Evolutionary conservation across 2,329 filamentous ascomycete species (phyloP), one percentile per base, ranked within the genome.

Genomic region (Paecilomyces sp.): DNA sequence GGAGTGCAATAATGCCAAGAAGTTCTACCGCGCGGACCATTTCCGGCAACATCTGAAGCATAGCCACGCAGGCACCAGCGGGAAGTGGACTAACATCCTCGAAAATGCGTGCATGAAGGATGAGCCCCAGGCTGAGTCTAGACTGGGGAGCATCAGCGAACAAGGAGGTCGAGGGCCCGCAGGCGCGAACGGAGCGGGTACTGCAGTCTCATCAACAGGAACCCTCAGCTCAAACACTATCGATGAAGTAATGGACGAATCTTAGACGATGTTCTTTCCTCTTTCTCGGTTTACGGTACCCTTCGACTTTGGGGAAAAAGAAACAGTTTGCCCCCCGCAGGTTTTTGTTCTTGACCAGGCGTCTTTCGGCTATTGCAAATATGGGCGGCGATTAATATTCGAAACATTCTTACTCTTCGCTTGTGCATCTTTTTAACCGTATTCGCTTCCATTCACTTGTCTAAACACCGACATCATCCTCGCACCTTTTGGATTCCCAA

Each of bases 31-130:
- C 41, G 94, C 94, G 34, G 94, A 99, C 74, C 94, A 99, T 74
- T 99, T 99, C 81, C 87, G 94, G 61, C 94, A 99, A 76, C 94
- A 99, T 76, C 81, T 99, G 60, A 99, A 97, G 80, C 94, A 99
- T 74, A 97, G 92, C 73, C 94, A 97, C 76, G 91, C 90, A 41
- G 94, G 94, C 36, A 93, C 91, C 0, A 97, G 92, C 75, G 94
- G 94, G 33, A 97, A 97, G 76, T 99, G 94, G 94, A 99, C 94
- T 12, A 97, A 97, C 75, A 92, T 96, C 83, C 82, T 99, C 34
- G 94, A 99, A 74, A 95, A 91, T 71, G 91, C 92, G 4, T 99
- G 94, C 77, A 96, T 97, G 91, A 87, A 92, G 74, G 92, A 96
- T 72, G 92, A 96, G 59, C 64, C 70, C 11, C 71, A 72, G 1